Percentiles rank a stretch among this genome's conserved stretches.
phyloP scores from a whole-genome alignment of 306 rosid genomes.

The Chamaecrista fasciculata region DNA sequence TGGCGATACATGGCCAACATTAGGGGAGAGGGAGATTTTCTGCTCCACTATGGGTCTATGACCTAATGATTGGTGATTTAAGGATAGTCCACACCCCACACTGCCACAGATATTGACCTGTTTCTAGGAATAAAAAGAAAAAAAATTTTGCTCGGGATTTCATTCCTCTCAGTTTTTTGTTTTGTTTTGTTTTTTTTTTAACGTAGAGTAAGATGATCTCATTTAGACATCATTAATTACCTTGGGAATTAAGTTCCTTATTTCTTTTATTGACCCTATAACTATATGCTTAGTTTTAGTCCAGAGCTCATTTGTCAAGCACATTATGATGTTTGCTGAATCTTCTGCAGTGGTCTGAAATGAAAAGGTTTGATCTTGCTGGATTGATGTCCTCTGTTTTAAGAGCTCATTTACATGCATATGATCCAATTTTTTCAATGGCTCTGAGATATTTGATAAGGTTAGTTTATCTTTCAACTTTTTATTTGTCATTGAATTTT shows the following conservation, averaged over 20 bases:
- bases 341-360: conserved; percentile 85
- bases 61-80: not conserved
- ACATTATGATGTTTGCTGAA: conserved; percentile 26
- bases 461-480: conserved; percentile 37
- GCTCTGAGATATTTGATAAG: conserved; percentile 93
- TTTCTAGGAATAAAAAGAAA: not conserved
- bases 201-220: conserved; percentile 18
- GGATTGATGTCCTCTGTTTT: conserved; percentile 83
- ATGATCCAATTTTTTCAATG: conserved; percentile 92
- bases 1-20: not conserved
- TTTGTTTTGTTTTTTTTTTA: too few relatives aligned
- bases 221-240: conserved; percentile 1
- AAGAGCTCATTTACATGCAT: conserved; percentile 94
- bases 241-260: not conserved
- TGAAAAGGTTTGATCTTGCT: conserved; percentile 81
- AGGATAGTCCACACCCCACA: conserved; percentile 3
- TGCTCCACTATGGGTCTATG: not conserved
- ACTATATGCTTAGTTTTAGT: conserved; percentile 9
- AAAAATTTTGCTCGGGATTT: not conserved
- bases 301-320: not conserved
- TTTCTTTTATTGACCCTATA: conserved; percentile 3
- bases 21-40: conserved; percentile 24
- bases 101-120: not conserved
- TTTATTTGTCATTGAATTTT: conserved; percentile 4
- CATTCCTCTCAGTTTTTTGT: conserved; percentile 1